A percentile compares a stretch with the other conserved stretches of the same genome.
Evolutionary conservation across 805 yeast species (phyloP).

Genomic region (Zygosaccharomyces lentus): DNA sequence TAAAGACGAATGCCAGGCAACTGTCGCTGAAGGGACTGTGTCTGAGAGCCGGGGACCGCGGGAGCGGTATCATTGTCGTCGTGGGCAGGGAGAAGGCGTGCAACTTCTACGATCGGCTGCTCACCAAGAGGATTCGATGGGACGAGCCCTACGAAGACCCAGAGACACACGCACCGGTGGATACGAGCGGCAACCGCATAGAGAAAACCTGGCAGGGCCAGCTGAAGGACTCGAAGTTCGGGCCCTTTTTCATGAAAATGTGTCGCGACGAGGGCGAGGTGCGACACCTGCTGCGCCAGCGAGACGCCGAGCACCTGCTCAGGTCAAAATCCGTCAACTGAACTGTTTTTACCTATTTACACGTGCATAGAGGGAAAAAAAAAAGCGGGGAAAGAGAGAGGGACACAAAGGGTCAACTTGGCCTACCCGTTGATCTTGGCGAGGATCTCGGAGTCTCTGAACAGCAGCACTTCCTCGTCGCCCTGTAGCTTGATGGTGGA

Average conservation of each 20-base stretch:
- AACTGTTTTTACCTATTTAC: conserved; percentile 14
- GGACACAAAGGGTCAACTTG: background rate
- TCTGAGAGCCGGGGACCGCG: conserved; percentile 39
- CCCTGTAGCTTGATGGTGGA: conserved; percentile 81
- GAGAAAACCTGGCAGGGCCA: conserved; percentile 69
- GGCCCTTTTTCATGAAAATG: conserved; percentile 63
- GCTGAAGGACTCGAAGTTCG: conserved; percentile 48
- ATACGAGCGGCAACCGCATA: conserved; percentile 44
- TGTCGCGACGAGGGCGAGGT: conserved; percentile 51
- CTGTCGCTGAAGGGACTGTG: conserved; percentile 61
- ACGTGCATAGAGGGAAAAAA: conserved; percentile 9
- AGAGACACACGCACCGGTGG: conserved; percentile 27
- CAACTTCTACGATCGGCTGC: conserved; percentile 56
- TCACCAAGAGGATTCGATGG: conserved; percentile 69
- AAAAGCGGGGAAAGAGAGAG: background rate
- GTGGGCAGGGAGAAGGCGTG: conserved; percentile 70
- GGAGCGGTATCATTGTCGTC: conserved; percentile 57
- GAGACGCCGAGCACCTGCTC: conserved; percentile 45
- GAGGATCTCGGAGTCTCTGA: conserved; percentile 90
- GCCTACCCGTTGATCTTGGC: conserved; percentile 68
- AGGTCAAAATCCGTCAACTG: conserved; percentile 7
- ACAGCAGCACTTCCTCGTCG: conserved; percentile 68
- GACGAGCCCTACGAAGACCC: conserved; percentile 43
- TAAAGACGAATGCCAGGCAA: conserved; percentile 79
- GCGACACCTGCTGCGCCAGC: conserved; percentile 43